Base-by-base conservation (phyloP, 148 eudicot species). In the Salicornia ramosissima region DNA sequence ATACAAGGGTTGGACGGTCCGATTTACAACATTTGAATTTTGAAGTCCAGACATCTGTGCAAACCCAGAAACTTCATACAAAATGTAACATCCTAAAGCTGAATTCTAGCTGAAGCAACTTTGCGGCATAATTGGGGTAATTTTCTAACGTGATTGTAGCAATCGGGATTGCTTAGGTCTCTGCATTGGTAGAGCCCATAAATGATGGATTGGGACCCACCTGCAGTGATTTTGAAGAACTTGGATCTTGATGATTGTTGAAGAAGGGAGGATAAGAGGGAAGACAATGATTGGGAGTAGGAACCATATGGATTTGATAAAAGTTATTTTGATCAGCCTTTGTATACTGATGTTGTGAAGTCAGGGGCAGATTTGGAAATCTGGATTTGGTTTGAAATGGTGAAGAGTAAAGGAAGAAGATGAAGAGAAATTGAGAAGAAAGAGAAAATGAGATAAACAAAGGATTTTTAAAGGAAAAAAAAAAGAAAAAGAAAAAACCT, bases 271-370 rank as follows among this genome's bases (percentile, higher is more conserved):
- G 83, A 77, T 65, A 79, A 90, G 4, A 94, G 79, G 57, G 90
- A n/a, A 0, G 91, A 79, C 3, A 94, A 73, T 0, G 92, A n/a
- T n/a, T n/a, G n/a, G n/a, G n/a, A n/a, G n/a, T n/a, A n/a, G n/a
- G n/a, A n/a, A n/a, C n/a, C 84, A 69, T 74, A 83, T 74, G 98
- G 97, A 90, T 94, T 96, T 84, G 96, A 74, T 30, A 94, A 62
- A n/a, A 77, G 53, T 69, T 88, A 88, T 64, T 86, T 90, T 22
- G 97, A 82, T 69, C 98, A 94, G 1, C 98, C 98, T 70, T 84
- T 90, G 96, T 94, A 94, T 2, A 90, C 88, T 59, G 90, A 47
- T 16, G 75, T 75, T 0, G 86, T 74, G 84, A 76, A 81, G 19
- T 82, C 92, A 19, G 80, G 69, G 69, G 72, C 85, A 36, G 89